Evolutionary conservation across 1,139 yeast species (phyloP).

Genomic region (Candida sanyaensis): DNA sequence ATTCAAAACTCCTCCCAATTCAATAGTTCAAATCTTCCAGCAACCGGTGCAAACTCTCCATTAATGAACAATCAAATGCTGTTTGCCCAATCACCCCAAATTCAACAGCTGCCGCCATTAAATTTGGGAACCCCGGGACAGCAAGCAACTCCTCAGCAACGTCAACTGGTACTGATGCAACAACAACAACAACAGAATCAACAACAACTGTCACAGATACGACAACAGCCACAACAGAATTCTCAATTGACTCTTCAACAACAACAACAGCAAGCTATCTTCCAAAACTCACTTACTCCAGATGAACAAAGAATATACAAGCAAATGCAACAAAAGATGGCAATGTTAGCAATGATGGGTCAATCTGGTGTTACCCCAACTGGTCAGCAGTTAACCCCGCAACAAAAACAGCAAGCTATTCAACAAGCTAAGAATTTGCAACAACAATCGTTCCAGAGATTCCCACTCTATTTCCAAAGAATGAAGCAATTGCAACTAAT

Average conservation of each 20-base stretch:
- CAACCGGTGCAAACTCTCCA: conserved; percentile 12
- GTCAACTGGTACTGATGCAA: conserved; percentile 6
- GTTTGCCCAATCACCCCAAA: conserved; percentile 6
- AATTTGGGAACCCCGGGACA: conserved; percentile 7
- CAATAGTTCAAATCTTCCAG: conserved; percentile 3
- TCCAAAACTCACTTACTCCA: conserved; percentile 43
- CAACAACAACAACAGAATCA: conserved; percentile 16
- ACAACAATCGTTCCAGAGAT: conserved; percentile 45
- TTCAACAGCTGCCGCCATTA: conserved; percentile 14
- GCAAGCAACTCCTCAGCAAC: conserved; percentile 6
- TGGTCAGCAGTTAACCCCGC: conserved; percentile 43
- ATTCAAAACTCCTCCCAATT: conserved; percentile 7
- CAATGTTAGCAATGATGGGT: conserved; percentile 47
- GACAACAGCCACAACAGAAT: conserved; percentile 13
- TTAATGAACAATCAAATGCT: conserved; percentile 12
- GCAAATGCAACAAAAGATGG: conserved; percentile 44
- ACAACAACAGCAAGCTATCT: conserved; percentile 50
- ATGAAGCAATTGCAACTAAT: conserved; percentile 43
- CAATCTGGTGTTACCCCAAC: conserved; percentile 48
- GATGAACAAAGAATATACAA: conserved; percentile 48
- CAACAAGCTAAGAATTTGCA: conserved; percentile 47
- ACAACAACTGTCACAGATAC: conserved; percentile 14
- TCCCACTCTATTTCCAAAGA: conserved; percentile 47
- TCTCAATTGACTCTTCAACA: conserved; percentile 29
- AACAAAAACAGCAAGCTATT: conserved; percentile 48